phyloP scores from a whole-genome alignment of 495 filamentous ascomycete genomes.

The Hypoxylon rickii region DNA sequence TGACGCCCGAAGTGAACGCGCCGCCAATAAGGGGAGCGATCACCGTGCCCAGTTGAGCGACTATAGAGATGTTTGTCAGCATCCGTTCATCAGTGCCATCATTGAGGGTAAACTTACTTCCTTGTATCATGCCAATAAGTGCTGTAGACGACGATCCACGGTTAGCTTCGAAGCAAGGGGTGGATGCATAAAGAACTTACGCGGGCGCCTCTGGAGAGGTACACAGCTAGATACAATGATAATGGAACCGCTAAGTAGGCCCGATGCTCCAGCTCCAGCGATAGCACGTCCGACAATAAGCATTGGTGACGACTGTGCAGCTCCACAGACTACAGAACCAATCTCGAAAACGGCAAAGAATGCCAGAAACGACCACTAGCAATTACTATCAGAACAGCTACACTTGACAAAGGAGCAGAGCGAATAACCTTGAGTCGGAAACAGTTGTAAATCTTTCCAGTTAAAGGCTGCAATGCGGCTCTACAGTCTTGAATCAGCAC shows the following conservation, averaged over 20 bases:
- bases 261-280: constrained; percentile 49
- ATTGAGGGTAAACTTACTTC: neutral
- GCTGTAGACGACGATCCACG: neutral
- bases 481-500: constrained; percentile 19
- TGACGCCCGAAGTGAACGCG: constrained; percentile 60
- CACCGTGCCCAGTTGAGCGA: constrained; percentile 34
- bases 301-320: constrained; percentile 47
- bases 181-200: constrained; percentile 21
- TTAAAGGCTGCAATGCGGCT: constrained; percentile 47
- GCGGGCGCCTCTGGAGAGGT: constrained; percentile 45
- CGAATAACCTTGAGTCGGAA: constrained; percentile 39
- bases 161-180: neutral
- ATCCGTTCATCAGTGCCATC: neutral
- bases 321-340: constrained; percentile 56
- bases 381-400: neutral
- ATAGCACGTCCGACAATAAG: constrained; percentile 56
- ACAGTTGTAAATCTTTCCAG: constrained; percentile 50
- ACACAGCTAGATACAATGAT: constrained; percentile 50
- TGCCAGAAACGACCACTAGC: constrained; percentile 39
- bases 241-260: constrained; percentile 53
- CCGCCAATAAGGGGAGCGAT: constrained; percentile 60
- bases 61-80: constrained; percentile 38
- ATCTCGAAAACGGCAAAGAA: constrained; percentile 48
- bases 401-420: neutral
- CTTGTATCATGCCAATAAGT: constrained; percentile 2